These are phyloP conservation scores for Uromyces viciae-fabae DNA, from an alignment of 1,284 basidiomycete genomes.

Conservation along the genomic window DNA sequence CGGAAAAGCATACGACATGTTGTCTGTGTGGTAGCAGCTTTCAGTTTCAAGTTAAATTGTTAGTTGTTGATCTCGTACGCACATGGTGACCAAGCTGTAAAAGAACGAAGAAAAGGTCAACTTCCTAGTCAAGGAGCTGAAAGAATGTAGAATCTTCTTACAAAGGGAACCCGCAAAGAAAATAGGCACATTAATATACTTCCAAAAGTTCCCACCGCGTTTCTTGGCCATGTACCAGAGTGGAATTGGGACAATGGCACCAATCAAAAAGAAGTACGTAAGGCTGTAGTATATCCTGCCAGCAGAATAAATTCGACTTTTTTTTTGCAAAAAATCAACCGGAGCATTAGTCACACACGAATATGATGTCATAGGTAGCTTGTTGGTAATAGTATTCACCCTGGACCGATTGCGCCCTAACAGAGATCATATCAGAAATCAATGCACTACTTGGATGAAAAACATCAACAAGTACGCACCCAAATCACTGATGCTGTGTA, in stretches of 20 bases:
- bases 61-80: background rate
- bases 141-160: background rate
- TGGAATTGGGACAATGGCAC: conserved; percentile 24
- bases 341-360: background rate
- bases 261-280: conserved; percentile 33
- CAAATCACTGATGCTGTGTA: conserved; percentile 40
- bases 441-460: background rate
- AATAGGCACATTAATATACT: conserved; percentile 35
- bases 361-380: background rate
- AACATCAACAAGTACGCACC: background rate
- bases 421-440: background rate
- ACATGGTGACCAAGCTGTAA: conserved; percentile 38
- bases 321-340: background rate
- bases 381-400: background rate
- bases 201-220: conserved; percentile 24
- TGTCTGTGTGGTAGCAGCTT: background rate
- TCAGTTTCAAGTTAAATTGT: background rate
- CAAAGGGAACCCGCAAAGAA: conserved; percentile 22
- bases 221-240: conserved; percentile 36
- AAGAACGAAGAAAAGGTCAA: background rate
- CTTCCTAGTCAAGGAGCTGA: background rate
- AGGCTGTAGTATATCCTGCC: conserved; percentile 27
- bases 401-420: conserved; percentile 36
- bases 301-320: conserved; percentile 35
- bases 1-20: conserved; percentile 39